phyloP scores from a whole-genome alignment of 179 eudicot species.

The Beta lomatogona region DNA sequence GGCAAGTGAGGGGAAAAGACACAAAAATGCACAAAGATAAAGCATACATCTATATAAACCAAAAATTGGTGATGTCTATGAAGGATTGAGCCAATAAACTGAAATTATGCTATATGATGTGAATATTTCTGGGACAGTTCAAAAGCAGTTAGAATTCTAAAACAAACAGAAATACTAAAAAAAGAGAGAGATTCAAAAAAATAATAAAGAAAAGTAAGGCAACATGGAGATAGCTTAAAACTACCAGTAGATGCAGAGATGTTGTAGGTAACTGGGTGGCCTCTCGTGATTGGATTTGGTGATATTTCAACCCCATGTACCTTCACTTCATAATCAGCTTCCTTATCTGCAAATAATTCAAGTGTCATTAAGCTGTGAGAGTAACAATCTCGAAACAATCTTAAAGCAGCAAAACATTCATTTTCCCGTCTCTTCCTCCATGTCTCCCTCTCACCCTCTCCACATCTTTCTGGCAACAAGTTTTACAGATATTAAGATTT shows the following conservation, averaged over 20 bases:
- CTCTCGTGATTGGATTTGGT: slow-evolving; percentile 54
- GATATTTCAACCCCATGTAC: slow-evolving; percentile 54
- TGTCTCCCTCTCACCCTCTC: background rate
- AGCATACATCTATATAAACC: slow-evolving; percentile 1
- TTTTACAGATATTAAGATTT: background rate
- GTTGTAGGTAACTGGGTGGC: slow-evolving; percentile 49
- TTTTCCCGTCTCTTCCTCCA: too few species aligned
- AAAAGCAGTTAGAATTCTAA: background rate
- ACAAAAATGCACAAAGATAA: background rate
- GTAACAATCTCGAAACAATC: background rate
- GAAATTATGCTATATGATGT: background rate
- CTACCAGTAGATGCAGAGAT: slow-evolving; percentile 58
- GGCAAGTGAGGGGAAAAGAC: too few species aligned
- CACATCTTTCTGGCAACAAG: background rate
- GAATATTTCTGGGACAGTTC: background rate
- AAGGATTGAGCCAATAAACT: background rate
- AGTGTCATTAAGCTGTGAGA: background rate
- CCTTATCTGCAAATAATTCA: slow-evolving; percentile 46
- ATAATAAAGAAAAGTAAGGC: background rate
- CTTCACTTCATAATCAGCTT: slow-evolving; percentile 51
- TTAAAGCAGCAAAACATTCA: background rate
- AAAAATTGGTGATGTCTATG: background rate
- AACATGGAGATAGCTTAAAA: background rate
- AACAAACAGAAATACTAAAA: background rate
- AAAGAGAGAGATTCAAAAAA: background rate